Conservation (phyloP, 2,329 filamentous ascomycete genomes). For the Hymenoscyphus occultus region DNA sequence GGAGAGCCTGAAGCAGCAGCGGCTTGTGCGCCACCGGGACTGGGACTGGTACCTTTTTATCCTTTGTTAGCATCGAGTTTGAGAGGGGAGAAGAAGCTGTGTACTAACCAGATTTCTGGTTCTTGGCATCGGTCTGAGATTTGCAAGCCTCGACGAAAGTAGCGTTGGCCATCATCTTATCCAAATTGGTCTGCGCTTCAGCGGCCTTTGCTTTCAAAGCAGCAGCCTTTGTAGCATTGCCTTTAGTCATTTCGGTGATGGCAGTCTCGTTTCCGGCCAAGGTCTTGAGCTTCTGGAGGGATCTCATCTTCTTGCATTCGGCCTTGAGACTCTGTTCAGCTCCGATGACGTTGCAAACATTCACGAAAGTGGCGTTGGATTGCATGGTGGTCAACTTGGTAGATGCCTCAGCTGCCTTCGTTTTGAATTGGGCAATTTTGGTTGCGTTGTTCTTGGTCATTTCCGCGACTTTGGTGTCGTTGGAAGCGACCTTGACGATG, state of each 20-base stretch:
- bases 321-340: constrained; percentile 34
- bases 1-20: constrained; percentile 16
- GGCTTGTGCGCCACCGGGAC: background rate
- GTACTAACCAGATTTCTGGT: constrained; percentile 16
- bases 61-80: constrained; percentile 6
- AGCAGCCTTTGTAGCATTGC: constrained; percentile 38
- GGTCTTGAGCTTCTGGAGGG: constrained; percentile 28
- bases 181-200: constrained; percentile 33
- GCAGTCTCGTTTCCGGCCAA: constrained; percentile 36
- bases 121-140: constrained; percentile 10
- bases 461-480: constrained; percentile 38
- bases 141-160: constrained; percentile 33
- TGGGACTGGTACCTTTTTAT: constrained; percentile 7
- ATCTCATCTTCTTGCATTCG: constrained; percentile 34
- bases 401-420: constrained; percentile 36
- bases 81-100: background rate
- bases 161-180: constrained; percentile 36
- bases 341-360: constrained; percentile 36
- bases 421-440: constrained; percentile 38
- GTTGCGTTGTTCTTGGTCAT: constrained; percentile 40
- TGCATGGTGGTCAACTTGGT: constrained; percentile 36
- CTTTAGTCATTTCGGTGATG: constrained; percentile 36
- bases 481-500: constrained; percentile 37
- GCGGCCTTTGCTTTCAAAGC: constrained; percentile 37
- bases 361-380: constrained; percentile 39